These are phyloP conservation scores for Hypoxylon perforatum DNA, from an alignment of 495 filamentous ascomycete genomes.

Conservation along the genomic window DNA sequence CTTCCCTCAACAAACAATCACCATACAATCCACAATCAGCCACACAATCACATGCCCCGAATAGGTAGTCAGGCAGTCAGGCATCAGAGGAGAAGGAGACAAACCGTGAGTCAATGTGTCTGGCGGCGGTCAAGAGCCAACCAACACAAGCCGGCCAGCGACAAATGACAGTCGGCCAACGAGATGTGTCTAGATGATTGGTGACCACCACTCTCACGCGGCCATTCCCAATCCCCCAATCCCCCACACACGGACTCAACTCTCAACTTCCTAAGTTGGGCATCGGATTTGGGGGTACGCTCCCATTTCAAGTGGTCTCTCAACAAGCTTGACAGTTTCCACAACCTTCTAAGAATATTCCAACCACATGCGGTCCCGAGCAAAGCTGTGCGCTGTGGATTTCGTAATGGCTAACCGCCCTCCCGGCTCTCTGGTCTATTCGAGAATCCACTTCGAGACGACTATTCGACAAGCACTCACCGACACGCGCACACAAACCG, in stretches of 20 bases:
- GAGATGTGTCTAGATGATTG: slow-evolving; percentile 28
- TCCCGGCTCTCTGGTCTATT: slow-evolving; percentile 15
- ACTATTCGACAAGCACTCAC: slow-evolving; percentile 16
- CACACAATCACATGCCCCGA: slow-evolving; percentile 10
- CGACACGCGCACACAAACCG: slow-evolving; percentile 10
- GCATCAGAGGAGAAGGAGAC: slow-evolving; percentile 26
- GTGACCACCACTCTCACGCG: slow-evolving; percentile 17
- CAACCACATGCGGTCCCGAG: not conserved
- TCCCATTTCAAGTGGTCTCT: not conserved
- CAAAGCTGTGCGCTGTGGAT: not conserved
- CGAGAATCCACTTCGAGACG: slow-evolving; percentile 21
- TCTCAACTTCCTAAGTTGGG: slow-evolving; percentile 12
- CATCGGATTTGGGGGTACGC: not conserved
- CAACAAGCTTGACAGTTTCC: not conserved
- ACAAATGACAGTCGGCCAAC: slow-evolving; percentile 37
- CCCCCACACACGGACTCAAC: slow-evolving; percentile 24
- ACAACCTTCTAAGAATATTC: slow-evolving; percentile 1
- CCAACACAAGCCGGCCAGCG: slow-evolving; percentile 23
- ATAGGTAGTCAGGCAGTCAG: not conserved
- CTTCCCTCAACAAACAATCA: not conserved
- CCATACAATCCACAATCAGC: not conserved
- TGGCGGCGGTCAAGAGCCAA: slow-evolving; percentile 45
- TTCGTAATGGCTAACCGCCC: slow-evolving; percentile 16
- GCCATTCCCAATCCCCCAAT: slow-evolving; percentile 18
- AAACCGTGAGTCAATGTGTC: slow-evolving; percentile 11